Conservation (phyloP, 495 filamentous ascomycete species). For the Podospora comata region DNA sequence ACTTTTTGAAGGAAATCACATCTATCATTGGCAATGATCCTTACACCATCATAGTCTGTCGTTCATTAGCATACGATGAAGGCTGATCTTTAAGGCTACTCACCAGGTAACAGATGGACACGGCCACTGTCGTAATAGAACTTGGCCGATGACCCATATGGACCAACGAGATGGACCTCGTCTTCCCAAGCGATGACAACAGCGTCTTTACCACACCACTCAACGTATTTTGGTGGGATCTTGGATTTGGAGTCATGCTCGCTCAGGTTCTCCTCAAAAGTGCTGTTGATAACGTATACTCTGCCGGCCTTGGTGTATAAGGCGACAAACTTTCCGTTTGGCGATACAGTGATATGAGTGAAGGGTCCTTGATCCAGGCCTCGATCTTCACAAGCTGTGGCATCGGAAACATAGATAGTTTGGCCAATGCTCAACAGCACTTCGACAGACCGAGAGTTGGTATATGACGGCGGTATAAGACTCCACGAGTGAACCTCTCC, state of each 20-base stretch:
- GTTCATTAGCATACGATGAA: slow-evolving; percentile 51
- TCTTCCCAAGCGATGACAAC: slow-evolving; percentile 96
- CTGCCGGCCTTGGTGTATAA: slow-evolving; percentile 83
- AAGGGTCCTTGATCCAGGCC: slow-evolving; percentile 89
- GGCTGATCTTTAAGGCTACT: slow-evolving; percentile 44
- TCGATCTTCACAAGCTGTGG: slow-evolving; percentile 85
- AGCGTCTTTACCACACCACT: slow-evolving; percentile 96
- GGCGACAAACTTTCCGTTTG: slow-evolving; percentile 81
- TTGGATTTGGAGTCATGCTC: slow-evolving; percentile 87
- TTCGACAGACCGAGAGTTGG: slow-evolving; percentile 92
- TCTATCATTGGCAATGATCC: slow-evolving; percentile 82
- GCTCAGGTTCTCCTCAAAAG: slow-evolving; percentile 86
- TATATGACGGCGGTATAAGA: slow-evolving; percentile 82
- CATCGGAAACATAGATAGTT: slow-evolving; percentile 83
- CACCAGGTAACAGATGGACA: slow-evolving; percentile 83
- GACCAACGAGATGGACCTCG: slow-evolving; percentile 92
- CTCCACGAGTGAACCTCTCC: slow-evolving; percentile 84
- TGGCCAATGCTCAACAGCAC: slow-evolving; percentile 81
- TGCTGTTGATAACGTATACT: slow-evolving; percentile 88
- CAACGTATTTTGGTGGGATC: slow-evolving; percentile 80
- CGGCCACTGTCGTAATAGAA: slow-evolving; percentile 82
- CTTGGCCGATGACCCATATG: slow-evolving; percentile 71
- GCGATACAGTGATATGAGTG: slow-evolving; percentile 81
- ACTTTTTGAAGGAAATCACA: slow-evolving; percentile 96
- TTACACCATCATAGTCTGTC: slow-evolving; percentile 82